phyloP scores from a whole-genome alignment of 1,139 yeast species.

The Candida sojae region DNA sequence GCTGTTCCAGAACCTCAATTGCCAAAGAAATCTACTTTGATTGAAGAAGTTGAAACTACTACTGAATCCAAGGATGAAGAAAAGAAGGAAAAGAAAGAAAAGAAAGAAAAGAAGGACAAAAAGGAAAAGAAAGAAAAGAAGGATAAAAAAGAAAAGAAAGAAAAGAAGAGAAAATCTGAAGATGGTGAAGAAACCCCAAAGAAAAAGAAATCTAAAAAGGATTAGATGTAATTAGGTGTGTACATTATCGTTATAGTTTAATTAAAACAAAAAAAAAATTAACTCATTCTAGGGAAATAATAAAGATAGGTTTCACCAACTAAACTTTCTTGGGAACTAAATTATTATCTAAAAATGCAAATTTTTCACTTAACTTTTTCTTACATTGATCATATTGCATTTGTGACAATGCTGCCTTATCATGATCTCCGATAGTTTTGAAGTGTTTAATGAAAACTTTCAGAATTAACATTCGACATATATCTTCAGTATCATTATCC shows the following conservation, averaged over 20 bases:
- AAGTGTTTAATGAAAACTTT: conserved; percentile 19
- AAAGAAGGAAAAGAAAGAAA: conserved; percentile 47
- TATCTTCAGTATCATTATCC: conserved; percentile 10
- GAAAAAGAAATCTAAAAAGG: conserved; percentile 42
- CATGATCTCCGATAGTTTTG: conserved; percentile 22
- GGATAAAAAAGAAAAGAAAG: conserved; percentile 36
- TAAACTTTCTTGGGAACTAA: conserved; percentile 4
- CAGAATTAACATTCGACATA: conserved; percentile 23
- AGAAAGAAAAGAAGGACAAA: conserved; percentile 68
- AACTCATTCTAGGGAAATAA: no score
- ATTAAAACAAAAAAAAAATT: background rate
- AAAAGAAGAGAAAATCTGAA: conserved; percentile 54
- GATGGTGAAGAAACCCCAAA: conserved; percentile 53
- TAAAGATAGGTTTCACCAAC: no score
- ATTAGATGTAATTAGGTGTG: conserved; percentile 9
- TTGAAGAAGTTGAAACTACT: conserved; percentile 23
- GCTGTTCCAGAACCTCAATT: conserved; percentile 53
- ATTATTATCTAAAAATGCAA: conserved; percentile 16
- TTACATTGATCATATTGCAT: conserved; percentile 21
- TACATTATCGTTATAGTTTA: conserved; percentile 5
- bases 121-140: conserved; percentile 62
- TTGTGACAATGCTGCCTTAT: conserved; percentile 24
- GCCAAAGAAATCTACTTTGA: conserved; percentile 44
- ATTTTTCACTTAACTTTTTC: conserved; percentile 18
- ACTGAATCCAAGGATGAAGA: conserved; percentile 37